phyloP scores from a whole-genome alignment of 805 yeast species.

The Diddensiella caesifluorescens region DNA sequence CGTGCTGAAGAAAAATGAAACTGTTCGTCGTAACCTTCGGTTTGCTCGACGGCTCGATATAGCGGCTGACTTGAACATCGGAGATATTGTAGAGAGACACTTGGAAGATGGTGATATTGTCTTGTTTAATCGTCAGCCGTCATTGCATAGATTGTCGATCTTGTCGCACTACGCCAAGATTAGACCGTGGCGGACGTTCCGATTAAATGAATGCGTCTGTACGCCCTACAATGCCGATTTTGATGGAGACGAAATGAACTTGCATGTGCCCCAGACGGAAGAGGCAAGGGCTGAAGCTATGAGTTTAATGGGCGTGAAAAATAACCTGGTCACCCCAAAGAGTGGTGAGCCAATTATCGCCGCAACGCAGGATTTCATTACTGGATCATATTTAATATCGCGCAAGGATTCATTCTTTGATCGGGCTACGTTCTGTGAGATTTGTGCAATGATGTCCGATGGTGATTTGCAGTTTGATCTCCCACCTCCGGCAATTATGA shows the following conservation, averaged over 20 bases:
- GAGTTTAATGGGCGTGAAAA: constrained; percentile 95
- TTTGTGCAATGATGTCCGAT: constrained; percentile 94
- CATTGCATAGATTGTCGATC: constrained; percentile 89
- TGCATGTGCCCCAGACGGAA: constrained; percentile 98
- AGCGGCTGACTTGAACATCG: constrained; percentile 71
- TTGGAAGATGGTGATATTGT: constrained; percentile 96
- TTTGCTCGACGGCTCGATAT: constrained; percentile 79
- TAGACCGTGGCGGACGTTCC: constrained; percentile 96
- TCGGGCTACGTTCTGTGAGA: constrained; percentile 74
- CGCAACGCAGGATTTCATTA: constrained; percentile 98
- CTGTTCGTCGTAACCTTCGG: constrained; percentile 78
- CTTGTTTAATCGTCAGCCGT: constrained; percentile 94
- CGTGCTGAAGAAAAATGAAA: constrained; percentile 73
- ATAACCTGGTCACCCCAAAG: constrained; percentile 89
- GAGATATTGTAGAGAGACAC: constrained; percentile 95
- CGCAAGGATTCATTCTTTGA: constrained; percentile 92
- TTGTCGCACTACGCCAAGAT: constrained; percentile 93
- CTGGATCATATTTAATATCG: constrained; percentile 89
- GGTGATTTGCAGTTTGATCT: constrained; percentile 81
- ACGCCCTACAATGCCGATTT: constrained; percentile 99
- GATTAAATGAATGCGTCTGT: constrained; percentile 97
- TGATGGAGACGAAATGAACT: constrained; percentile 98
- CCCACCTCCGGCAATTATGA: constrained; percentile 91
- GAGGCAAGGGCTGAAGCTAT: constrained; percentile 99
- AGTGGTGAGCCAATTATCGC: constrained; percentile 99